Evolutionary conservation across 169 alveolate genomes (phyloP).

Genomic region (Ichthyophthirius multifiliis): DNA sequence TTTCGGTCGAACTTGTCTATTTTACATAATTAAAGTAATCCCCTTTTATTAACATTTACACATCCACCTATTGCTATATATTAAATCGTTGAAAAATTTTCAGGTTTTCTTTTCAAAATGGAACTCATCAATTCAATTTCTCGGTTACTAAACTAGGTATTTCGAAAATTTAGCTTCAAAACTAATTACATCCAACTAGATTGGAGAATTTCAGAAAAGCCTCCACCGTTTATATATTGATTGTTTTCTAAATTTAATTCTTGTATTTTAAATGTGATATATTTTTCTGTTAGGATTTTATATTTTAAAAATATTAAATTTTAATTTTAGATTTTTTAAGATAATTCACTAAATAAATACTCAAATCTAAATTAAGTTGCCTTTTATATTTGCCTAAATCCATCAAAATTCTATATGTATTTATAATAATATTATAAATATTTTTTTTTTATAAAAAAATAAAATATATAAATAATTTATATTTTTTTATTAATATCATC

Average conservation of each 20-base stretch:
- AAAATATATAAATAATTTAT: too few relatives aligned
- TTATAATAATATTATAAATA: neutral
- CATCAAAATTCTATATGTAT: neutral
- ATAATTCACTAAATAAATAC: neutral
- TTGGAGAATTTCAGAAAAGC: neutral
- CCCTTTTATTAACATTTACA: neutral
- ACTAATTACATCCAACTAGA: neutral
- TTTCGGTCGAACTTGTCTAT: neutral
- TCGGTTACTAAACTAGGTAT: neutral
- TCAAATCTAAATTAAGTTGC: neutral
- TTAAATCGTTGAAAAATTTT: neutral
- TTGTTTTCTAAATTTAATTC: neutral
- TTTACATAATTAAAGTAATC: neutral
- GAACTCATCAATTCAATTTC: neutral
- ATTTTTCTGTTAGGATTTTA: neutral
- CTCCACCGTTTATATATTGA: neutral
- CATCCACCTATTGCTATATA: neutral
- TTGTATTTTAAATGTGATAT: neutral
- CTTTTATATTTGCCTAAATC: neutral
- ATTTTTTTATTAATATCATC: too few relatives aligned
- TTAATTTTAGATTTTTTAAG: neutral
- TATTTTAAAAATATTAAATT: neutral
- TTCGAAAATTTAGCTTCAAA: neutral
- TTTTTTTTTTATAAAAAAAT: neutral
- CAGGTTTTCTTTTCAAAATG: neutral